Percentiles rank a stretch among this genome's conserved stretches.
Evolutionary conservation across 352 stramenopile species (phyloP).

Genomic region (Globisporangium spinosum): DNA sequence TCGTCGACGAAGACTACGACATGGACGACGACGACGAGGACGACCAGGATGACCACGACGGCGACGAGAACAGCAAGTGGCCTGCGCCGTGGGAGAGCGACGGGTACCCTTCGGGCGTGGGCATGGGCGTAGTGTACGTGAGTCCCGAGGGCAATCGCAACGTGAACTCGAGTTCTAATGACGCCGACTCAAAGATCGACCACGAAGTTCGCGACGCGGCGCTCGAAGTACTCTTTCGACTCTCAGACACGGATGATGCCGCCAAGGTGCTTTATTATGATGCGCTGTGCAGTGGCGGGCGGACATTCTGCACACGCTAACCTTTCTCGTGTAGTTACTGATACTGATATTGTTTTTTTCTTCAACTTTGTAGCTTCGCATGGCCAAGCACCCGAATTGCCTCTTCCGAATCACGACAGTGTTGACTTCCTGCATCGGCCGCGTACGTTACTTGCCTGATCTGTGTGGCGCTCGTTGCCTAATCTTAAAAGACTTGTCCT

Average conservation of each 20-base stretch:
- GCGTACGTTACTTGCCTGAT: slow-evolving; percentile 32
- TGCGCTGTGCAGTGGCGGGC: too few relatives aligned
- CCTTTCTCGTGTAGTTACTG: too few relatives aligned
- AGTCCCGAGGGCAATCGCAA: slow-evolving; percentile 62
- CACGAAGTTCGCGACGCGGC: slow-evolving; percentile 74
- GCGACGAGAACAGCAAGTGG: slow-evolving; percentile 55
- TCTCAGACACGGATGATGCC: slow-evolving; percentile 56
- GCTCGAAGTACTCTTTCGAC: slow-evolving; percentile 69
- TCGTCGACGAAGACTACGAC: slow-evolving; percentile 41
- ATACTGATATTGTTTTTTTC: too few relatives aligned
- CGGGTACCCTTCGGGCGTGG: slow-evolving; percentile 54
- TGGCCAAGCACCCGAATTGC: slow-evolving; percentile 66
- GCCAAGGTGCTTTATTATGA: slow-evolving; percentile 34
- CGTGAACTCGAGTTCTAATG: slow-evolving; percentile 26
- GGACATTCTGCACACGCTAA: too few relatives aligned
- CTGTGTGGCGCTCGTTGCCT: background rate
- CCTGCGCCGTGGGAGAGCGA: slow-evolving; percentile 77
- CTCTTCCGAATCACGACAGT: slow-evolving; percentile 47
- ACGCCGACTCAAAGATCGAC: slow-evolving; percentile 57
- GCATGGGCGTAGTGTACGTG: slow-evolving; percentile 79
- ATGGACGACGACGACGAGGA: slow-evolving; percentile 50
- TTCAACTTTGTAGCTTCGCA: slow-evolving; percentile 33
- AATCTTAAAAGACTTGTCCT: background rate
- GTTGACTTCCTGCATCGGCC: slow-evolving; percentile 66
- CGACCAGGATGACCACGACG: slow-evolving; percentile 41